Evolutionary conservation across 768 basidiomycete genomes (phyloP).

Genomic region (Flagelloscypha sp.): DNA sequence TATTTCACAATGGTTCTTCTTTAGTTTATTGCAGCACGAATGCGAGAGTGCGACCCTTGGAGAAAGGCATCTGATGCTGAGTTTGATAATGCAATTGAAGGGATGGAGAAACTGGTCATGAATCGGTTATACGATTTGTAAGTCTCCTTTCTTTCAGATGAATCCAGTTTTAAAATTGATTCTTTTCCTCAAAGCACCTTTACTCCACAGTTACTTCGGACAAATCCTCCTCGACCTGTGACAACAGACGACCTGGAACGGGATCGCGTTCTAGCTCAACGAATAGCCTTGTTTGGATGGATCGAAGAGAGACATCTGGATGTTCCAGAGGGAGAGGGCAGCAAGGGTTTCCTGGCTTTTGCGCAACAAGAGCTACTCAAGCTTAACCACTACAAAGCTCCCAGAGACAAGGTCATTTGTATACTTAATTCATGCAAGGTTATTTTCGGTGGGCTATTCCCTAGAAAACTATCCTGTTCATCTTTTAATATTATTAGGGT

Average conservation of each 20-base stretch:
- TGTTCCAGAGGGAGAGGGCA: constrained; percentile 67
- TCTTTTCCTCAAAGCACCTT: constrained; percentile 80
- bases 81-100: constrained; percentile 95
- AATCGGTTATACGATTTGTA: constrained; percentile 94
- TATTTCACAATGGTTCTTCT: constrained; percentile 9
- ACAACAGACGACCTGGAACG: constrained; percentile 96
- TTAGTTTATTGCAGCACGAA: constrained; percentile 84
- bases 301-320: constrained; percentile 84
- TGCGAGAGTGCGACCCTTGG: constrained; percentile 83
- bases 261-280: constrained; percentile 82
- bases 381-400: constrained; percentile 98
- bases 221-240: constrained; percentile 62
- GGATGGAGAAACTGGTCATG: constrained; percentile 99
- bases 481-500: constrained; percentile 38
- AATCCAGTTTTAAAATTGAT: constrained; percentile 1
- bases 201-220: constrained; percentile 70
- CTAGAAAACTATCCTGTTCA: too few relatives aligned
- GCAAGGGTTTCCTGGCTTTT: constrained; percentile 79
- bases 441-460: constrained; percentile 73
- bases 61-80: constrained; percentile 66
- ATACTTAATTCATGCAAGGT: constrained; percentile 98
- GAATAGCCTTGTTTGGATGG: constrained; percentile 90
- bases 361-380: constrained; percentile 91
- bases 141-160: constrained; percentile 21
- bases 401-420: constrained; percentile 95